phyloP scores from a whole-genome alignment of 1,284 basidiomycete species.

The Trichosporon ovoides region DNA sequence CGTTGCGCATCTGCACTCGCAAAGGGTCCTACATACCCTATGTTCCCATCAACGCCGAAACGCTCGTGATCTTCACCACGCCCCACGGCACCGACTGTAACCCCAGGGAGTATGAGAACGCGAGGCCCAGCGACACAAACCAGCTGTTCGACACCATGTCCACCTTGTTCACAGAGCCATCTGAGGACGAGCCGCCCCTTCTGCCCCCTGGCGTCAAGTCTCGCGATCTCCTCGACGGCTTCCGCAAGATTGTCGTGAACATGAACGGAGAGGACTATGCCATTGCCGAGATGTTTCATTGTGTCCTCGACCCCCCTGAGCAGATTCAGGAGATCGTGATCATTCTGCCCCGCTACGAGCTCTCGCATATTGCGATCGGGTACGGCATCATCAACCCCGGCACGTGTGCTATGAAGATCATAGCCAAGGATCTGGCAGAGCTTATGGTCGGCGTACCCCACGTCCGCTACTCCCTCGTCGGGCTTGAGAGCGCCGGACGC shows the following conservation, averaged over 20 bases:
- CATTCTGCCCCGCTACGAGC: background rate
- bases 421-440: background rate
- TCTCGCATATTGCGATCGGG: conserved; percentile 32
- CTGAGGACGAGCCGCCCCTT: background rate
- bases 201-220: background rate
- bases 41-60: background rate
- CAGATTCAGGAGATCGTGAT: background rate
- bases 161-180: background rate
- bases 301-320: background rate
- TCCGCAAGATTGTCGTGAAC: background rate
- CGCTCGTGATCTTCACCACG: background rate
- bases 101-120: background rate
- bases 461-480: background rate
- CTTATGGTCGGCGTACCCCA: background rate
- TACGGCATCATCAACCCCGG: conserved; percentile 11
- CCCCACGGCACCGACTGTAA: background rate
- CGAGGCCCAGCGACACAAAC: too few relatives aligned
- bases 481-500: background rate
- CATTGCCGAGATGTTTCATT: background rate
- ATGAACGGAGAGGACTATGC: background rate
- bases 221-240: background rate
- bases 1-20: background rate
- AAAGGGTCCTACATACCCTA: background rate
- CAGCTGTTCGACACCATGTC: too few relatives aligned
- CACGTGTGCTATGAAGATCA: conserved; percentile 3